phyloP scores from a whole-genome alignment of 2,329 filamentous ascomycete genomes.

The Phoma sp. region DNA sequence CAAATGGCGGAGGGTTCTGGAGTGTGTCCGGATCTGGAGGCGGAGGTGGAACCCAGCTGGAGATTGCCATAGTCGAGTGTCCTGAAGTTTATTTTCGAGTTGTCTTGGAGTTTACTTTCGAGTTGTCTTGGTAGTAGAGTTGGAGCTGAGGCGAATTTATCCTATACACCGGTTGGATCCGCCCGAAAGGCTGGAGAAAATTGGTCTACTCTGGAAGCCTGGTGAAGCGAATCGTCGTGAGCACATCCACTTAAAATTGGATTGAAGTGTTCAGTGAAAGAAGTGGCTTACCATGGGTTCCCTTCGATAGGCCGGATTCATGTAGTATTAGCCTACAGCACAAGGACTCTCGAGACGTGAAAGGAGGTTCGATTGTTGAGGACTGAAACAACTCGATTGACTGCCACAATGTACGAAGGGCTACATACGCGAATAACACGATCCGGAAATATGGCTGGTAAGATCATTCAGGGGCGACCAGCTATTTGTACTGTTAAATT shows the following conservation, averaged over 20 bases:
- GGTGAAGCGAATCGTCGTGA: background rate
- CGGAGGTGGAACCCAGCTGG: slow-evolving; percentile 29
- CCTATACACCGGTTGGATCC: background rate
- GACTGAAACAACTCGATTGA: background rate
- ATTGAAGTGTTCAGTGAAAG: background rate
- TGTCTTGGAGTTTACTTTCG: background rate
- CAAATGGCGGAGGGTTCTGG: slow-evolving; percentile 32
- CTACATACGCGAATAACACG: background rate
- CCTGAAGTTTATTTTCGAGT: background rate
- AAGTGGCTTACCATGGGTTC: slow-evolving; percentile 7
- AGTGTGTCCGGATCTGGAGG: slow-evolving; percentile 30
- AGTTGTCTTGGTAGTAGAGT: background rate
- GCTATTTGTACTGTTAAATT: background rate
- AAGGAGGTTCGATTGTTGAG: background rate
- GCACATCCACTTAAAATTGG: background rate
- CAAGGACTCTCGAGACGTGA: background rate
- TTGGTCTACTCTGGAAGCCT: background rate
- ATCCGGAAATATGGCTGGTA: background rate
- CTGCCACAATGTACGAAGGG: no score
- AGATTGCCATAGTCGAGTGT: slow-evolving; percentile 19
- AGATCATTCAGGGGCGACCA: background rate
- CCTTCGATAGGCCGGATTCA: background rate
- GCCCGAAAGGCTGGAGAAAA: background rate
- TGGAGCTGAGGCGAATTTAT: background rate
- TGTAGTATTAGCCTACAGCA: background rate